Evolutionary conservation across 2,329 filamentous ascomycete genomes (phyloP).

Genomic region (Verticillium longisporum): DNA sequence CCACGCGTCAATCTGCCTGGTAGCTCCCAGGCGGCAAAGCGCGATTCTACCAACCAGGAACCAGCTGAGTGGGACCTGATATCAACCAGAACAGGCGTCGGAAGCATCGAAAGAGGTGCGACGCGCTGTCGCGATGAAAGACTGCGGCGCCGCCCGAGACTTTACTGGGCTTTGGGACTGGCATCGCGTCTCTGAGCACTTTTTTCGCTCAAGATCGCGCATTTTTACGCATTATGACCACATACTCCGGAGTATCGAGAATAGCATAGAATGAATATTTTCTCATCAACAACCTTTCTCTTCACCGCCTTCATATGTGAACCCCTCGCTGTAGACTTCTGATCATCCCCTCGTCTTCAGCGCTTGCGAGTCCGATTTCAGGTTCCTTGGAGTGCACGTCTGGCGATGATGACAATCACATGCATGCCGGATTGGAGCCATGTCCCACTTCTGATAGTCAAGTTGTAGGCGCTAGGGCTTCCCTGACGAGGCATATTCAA

Average conservation of each 20-base stretch:
- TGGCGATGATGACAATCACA: not conserved
- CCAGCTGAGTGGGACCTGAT: not conserved
- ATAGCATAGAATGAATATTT: not conserved
- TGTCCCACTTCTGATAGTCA: not conserved
- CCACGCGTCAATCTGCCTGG: not conserved
- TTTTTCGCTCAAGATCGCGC: not conserved
- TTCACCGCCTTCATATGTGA: not conserved
- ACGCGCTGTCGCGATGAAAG: not conserved
- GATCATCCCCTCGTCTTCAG: not conserved
- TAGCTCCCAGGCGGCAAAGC: not conserved
- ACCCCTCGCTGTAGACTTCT: not conserved
- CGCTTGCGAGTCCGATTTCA: too few relatives aligned
- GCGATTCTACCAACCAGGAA: not conserved
- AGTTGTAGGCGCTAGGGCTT: not conserved
- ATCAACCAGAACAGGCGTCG: not conserved
- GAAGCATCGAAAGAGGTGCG: not conserved
- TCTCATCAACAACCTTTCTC: not conserved
- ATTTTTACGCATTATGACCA: not conserved
- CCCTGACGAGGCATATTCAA: not conserved
- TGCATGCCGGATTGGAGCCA: not conserved
- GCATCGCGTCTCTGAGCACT: not conserved
- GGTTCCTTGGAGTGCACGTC: not conserved
- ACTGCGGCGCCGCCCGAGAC: not conserved
- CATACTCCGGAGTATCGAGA: not conserved
- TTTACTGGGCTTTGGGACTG: not conserved